Evolutionary conservation across 1,284 basidiomycete species (phyloP), one percentile per base, ranked within the genome.

Genomic region (Apiotrichum gamsii): DNA sequence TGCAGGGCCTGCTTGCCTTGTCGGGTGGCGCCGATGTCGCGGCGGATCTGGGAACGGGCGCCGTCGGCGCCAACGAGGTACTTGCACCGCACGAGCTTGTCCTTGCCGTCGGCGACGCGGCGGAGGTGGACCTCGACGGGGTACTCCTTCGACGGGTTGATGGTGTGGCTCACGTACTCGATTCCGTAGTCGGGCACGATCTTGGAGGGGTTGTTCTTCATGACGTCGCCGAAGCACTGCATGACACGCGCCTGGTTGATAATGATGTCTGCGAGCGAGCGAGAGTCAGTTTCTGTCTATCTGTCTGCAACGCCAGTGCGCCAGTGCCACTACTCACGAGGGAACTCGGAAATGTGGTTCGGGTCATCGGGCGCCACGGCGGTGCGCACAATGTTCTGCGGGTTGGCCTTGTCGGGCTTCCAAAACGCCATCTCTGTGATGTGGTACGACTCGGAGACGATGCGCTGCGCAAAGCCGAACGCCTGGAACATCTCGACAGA

Each of bases 1-100:
- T 62, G 61, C 38, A 68, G 61, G 28, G 66, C 63, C 9, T 60
- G 58, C 36, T 67, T 59, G 59, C 63, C 63, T 8, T 58, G 61
- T 14, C 67, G 60, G 14, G 58, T 50, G 14, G 69, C 54, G 39
- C 59, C 59, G 18, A 65, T 50, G 35, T 57, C 43, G 19, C 39
- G 24, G 20, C 59, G 43, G 24, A 60, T 54, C 23, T 51, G 49
- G 29, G 49, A 54, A 20, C 51, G 45, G 20, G 55, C 59, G 4
- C 59, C 59, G 31, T 60, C 59, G 18, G 53, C 51, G 5, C 59
- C 59, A n/a, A 58, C 49, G 20, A 60, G 43, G 48, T 58, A 60
- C 45, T 56, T 60, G 18, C 45, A 42, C 20, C 51, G 50, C 14
- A 61, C 49, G 13, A 15, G 23, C 3, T 39, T 34, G 20, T 43